These are phyloP conservation scores for Silene uniflora DNA, from an alignment of 148 eudicot species.

Conservation along the genomic window DNA sequence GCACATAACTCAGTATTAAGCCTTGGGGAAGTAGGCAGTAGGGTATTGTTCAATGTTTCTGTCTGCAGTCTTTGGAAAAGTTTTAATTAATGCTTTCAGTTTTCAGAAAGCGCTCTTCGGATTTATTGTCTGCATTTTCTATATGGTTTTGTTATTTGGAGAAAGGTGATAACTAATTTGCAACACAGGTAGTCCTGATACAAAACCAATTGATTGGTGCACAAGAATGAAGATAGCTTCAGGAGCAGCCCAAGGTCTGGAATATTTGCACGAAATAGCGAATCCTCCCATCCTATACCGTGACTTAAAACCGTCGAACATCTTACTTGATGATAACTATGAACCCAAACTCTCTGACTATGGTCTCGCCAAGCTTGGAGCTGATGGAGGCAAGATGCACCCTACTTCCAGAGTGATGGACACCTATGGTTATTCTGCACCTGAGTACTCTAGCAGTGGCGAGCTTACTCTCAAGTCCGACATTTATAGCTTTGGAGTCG, in stretches of 20 bases:
- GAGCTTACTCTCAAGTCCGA: conserved; percentile 59
- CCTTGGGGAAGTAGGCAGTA: no score
- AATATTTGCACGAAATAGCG: conserved; percentile 55
- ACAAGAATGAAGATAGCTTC: conserved; percentile 66
- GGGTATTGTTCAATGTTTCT: no score
- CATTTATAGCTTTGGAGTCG: conserved; percentile 63
- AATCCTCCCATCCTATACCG: conserved; percentile 55
- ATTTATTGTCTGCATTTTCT: background rate
- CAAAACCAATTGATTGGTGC: conserved; percentile 49
- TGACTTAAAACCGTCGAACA: conserved; percentile 52
- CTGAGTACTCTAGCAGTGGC: conserved; percentile 53
- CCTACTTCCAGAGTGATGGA: conserved; percentile 58
- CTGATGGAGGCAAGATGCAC: conserved; percentile 32
- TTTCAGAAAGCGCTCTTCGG: no score
- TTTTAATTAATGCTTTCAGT: no score
- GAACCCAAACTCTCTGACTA: conserved; percentile 57
- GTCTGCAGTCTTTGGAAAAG: no score
- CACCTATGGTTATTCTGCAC: conserved; percentile 60
- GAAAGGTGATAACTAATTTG: background rate
- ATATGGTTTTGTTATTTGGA: background rate
- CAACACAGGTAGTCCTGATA: conserved; percentile 31
- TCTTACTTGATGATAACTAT: conserved; percentile 43
- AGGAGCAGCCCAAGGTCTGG: conserved; percentile 57
- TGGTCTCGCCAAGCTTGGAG: conserved; percentile 56
- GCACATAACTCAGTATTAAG: no score